Base-by-base conservation (phyloP, 768 basidiomycete species). In the Guyanaporus albipodus region DNA sequence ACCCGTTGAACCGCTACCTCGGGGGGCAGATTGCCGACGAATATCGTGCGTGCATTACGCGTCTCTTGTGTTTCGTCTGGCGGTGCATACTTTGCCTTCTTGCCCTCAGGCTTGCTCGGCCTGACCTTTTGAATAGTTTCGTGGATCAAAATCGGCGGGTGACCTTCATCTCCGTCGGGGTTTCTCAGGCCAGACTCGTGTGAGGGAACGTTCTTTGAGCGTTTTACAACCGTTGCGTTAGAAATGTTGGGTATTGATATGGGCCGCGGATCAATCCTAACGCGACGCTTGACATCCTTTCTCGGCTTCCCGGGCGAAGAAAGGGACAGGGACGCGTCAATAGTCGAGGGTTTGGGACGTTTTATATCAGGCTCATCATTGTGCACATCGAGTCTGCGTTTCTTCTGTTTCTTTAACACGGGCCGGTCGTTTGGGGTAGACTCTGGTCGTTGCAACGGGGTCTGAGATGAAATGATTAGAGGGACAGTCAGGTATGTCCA, bases 21-120 rank as follows among this genome's bases (percentile, higher is more conserved):
- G 2, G 87, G 70, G 1, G 84, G 78, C 2, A 99, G 70, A 60
- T 97, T 97, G 4, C 94, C 94, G 12, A 99, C 71, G 65, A 99
- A 99, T 38, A 97, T 73, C 6, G 95, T 97, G 22, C 95, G 79
- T 15, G 77, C 76, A 57, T 96, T 83, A 38, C 86, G 77, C 50
- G 78, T 80, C 45, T 80, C 82, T 15, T 77, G 63, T 0, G 87
- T 87, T 67, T 97, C 94, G 44, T 79, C 82, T 21, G 67, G 52
- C 0, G 87, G 89, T 1, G 74, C 72, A 54, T 73, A 76, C 50
- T 82, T 86, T 14, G 57, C 50, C 34, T 68, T 74, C 39, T 44
- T 49, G 27, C 53, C 70, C 14, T 37, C 46, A 3, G 46, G 35
- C 39, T 67, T 68, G 55, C 63, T 12, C 49, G 55, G 42, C 52